A percentile compares a stretch with the other conserved stretches of the same genome.
These are phyloP conservation scores for Conticribra weissflogii DNA, from an alignment of 108 stramenopile species.

Conservation along the genomic window DNA sequence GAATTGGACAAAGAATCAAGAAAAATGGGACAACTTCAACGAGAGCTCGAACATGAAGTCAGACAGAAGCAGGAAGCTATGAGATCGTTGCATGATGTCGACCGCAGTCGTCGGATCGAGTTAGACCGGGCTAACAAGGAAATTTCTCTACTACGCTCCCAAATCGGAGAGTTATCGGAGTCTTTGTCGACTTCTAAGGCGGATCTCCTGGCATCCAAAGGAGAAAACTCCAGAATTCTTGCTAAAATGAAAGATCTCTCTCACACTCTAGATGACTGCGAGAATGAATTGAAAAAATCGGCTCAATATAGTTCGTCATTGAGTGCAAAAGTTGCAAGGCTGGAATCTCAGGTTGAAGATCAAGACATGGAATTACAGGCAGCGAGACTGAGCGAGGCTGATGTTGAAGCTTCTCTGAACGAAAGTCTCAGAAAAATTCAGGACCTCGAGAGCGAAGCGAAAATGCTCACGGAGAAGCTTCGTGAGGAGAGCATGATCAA, in stretches of 20 bases:
- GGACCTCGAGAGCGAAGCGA: slow-evolving; percentile 20
- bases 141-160: slow-evolving; percentile 4
- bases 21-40: not conserved
- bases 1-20: slow-evolving; percentile 11
- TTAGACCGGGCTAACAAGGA: slow-evolving; percentile 1
- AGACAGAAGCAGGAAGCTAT: slow-evolving; percentile 12
- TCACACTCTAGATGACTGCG: slow-evolving; percentile 14
- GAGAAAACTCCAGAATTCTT: slow-evolving; percentile 1
- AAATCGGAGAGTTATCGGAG: not conserved
- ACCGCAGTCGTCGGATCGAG: slow-evolving; percentile 8
- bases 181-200: not conserved
- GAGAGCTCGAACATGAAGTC: too few species aligned
- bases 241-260: not conserved
- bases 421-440: slow-evolving; percentile 18
- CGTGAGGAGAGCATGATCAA: slow-evolving; percentile 10
- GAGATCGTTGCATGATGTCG: slow-evolving; percentile 10
- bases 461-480: slow-evolving; percentile 21
- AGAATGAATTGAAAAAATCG: slow-evolving; percentile 15
- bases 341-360: slow-evolving; percentile 38
- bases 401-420: slow-evolving; percentile 39
- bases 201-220: not conserved
- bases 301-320: slow-evolving; percentile 31
- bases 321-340: slow-evolving; percentile 20
- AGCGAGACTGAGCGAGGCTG: slow-evolving; percentile 43
- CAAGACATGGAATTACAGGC: slow-evolving; percentile 46